Percentiles rank a stretch among this genome's conserved stretches.
Conservation (phyloP, 306 rosid species). For the Inga oerstediana region DNA sequence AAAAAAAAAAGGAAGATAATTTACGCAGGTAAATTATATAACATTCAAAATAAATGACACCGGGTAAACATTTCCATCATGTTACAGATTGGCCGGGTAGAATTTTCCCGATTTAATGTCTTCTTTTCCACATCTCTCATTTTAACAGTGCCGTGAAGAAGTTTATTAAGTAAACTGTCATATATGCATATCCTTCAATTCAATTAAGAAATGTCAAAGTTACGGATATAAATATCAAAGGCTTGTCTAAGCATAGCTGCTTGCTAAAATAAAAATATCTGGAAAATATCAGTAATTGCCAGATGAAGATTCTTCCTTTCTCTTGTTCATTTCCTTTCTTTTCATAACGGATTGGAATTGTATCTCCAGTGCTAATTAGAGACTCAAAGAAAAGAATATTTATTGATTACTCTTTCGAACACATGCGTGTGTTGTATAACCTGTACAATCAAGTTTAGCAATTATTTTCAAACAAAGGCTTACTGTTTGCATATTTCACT, state of each 20-base stretch:
- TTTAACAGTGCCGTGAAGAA: background rate
- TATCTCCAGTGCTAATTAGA: background rate
- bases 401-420: background rate
- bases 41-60: background rate
- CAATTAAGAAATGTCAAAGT: background rate
- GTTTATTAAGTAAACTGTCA: background rate
- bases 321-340: background rate
- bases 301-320: background rate
- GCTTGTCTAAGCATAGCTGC: background rate
- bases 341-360: background rate
- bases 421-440: background rate
- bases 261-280: background rate
- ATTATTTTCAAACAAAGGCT: conserved; percentile 35
- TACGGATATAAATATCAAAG: background rate
- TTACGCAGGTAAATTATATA: background rate
- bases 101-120: background rate
- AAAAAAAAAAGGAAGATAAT: too few relatives aligned
- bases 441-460: conserved; percentile 9
- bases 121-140: too few relatives aligned
- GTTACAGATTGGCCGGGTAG: background rate
- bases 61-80: background rate
- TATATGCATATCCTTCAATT: background rate
- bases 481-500: conserved; percentile 73
- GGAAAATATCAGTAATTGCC: background rate
- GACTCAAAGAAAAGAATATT: background rate